Conservation (phyloP, 1,284 basidiomycete species). For the Ustilago trichophora region DNA sequence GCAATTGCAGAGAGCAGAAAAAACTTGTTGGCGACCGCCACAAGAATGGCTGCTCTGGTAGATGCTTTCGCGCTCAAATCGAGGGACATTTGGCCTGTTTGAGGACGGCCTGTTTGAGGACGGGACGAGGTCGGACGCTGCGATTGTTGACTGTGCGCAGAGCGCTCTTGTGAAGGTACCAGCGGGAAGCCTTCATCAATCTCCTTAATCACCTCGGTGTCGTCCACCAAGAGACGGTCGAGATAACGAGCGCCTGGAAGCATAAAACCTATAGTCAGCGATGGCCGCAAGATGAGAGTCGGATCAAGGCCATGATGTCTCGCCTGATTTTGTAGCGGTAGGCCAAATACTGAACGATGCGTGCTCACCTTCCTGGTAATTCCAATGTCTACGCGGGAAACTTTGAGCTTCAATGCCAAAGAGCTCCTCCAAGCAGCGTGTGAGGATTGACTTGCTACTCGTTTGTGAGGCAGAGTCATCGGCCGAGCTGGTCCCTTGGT, state of each 20-base stretch:
- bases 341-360: too few relatives aligned
- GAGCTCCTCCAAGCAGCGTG: slow-evolving; percentile 78
- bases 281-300: too few relatives aligned
- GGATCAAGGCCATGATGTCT: too few relatives aligned
- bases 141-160: not conserved
- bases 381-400: slow-evolving; percentile 81
- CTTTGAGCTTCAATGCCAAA: slow-evolving; percentile 75
- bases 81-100: slow-evolving; percentile 10
- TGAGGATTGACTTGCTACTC: slow-evolving; percentile 68
- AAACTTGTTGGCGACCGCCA: slow-evolving; percentile 72
- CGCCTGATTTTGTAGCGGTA: too few relatives aligned
- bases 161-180: not conserved
- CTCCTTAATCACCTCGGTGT: slow-evolving; percentile 70
- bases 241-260: slow-evolving; percentile 78
- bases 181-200: not conserved
- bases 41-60: slow-evolving; percentile 35
- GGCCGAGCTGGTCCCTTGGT: not conserved
- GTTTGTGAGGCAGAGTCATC: not conserved
- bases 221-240: slow-evolving; percentile 78
- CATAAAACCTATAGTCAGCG: too few relatives aligned
- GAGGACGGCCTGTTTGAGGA: not conserved
- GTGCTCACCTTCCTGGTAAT: slow-evolving; percentile 75
- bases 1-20: slow-evolving; percentile 84
- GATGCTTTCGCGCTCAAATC: slow-evolving; percentile 30
- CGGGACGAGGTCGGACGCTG: slow-evolving; percentile 68